phyloP scores from a whole-genome alignment of 2,329 filamentous ascomycete species.

The Emmonsia crescens region DNA sequence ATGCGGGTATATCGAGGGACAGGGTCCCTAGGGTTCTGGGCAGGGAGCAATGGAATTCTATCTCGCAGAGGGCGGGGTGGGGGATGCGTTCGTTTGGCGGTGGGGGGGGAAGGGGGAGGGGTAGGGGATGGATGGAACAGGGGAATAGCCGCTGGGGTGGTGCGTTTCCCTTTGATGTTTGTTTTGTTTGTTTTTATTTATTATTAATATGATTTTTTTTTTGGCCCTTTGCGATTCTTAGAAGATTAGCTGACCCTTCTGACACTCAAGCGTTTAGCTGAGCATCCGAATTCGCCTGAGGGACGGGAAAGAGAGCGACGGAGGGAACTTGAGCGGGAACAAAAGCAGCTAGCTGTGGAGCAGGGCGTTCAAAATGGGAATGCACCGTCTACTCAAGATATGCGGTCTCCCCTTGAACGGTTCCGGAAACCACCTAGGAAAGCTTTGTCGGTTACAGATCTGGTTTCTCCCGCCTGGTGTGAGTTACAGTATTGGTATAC shows the following conservation, averaged over 20 bases:
- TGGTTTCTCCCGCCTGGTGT: slow-evolving; percentile 87
- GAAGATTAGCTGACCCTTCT: slow-evolving; percentile 43
- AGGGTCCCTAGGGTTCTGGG: slow-evolving; percentile 34
- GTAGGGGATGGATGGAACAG: slow-evolving; percentile 14
- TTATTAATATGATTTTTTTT: slow-evolving; percentile 29
- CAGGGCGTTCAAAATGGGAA: not conserved
- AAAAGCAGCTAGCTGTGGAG: slow-evolving; percentile 12
- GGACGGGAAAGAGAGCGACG: slow-evolving; percentile 25
- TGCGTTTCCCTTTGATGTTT: not conserved
- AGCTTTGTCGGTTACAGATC: slow-evolving; percentile 74
- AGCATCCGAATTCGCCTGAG: slow-evolving; percentile 34
- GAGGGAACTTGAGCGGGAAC: slow-evolving; percentile 19
- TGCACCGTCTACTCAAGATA: slow-evolving; percentile 24
- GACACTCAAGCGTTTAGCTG: slow-evolving; percentile 52
- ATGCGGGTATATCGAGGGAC: slow-evolving; percentile 22
- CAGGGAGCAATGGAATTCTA: slow-evolving; percentile 24
- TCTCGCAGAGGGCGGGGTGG: slow-evolving; percentile 11
- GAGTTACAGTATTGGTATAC: slow-evolving; percentile 90
- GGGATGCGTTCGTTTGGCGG: slow-evolving; percentile 13
- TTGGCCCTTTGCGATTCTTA: not conserved
- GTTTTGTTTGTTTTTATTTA: slow-evolving; percentile 8
- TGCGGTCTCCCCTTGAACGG: slow-evolving; percentile 57
- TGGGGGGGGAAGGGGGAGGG: slow-evolving; percentile 15
- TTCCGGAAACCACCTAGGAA: slow-evolving; percentile 70
- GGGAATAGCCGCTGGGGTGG: slow-evolving; percentile 24